A percentile compares a stretch with the other conserved stretches of the same genome.
Evolutionary conservation across 805 yeast species (phyloP).

Genomic region (Starmerella scarabaei): DNA sequence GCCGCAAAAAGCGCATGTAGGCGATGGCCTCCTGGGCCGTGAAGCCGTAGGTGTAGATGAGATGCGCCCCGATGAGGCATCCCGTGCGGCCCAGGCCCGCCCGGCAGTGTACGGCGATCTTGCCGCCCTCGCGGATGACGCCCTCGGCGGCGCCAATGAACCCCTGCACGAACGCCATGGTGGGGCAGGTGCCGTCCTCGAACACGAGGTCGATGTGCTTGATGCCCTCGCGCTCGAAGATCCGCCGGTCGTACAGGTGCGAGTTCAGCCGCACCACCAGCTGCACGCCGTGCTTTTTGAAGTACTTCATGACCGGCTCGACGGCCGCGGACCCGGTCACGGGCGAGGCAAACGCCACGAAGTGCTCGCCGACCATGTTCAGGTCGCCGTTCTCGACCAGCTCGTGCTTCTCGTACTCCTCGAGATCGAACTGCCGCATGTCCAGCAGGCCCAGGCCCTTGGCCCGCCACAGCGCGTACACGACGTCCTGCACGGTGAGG

Average conservation of each 20-base stretch:
- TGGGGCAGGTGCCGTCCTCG: constrained; percentile 97
- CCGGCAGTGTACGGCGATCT: constrained; percentile 97
- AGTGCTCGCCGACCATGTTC: constrained; percentile 80
- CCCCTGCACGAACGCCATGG: constrained; percentile 80
- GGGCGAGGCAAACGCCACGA: constrained; percentile 96
- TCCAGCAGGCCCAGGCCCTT: constrained; percentile 84
- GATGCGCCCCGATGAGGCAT: constrained; percentile 91
- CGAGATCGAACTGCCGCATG: constrained; percentile 68
- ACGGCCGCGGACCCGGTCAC: constrained; percentile 30
- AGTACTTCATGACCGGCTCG: constrained; percentile 62
- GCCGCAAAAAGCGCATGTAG: constrained; percentile 89
- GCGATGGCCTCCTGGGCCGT: constrained; percentile 96
- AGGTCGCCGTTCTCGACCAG: constrained; percentile 96
- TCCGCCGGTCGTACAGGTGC: constrained; percentile 71
- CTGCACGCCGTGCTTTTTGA: constrained; percentile 59
- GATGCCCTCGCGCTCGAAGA: constrained; percentile 71
- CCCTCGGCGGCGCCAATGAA: constrained; percentile 94
- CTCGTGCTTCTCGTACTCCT: constrained; percentile 88
- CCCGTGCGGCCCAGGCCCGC: constrained; percentile 98
- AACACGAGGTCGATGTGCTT: constrained; percentile 91
- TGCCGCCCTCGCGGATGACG: constrained; percentile 71
- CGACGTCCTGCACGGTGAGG: constrained; percentile 84
- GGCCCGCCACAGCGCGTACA: constrained; percentile 95
- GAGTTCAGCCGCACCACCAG: constrained; percentile 87
- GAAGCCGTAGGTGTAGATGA: constrained; percentile 90